phyloP scores from a whole-genome alignment of 805 yeast genomes.

The Wickerhamomyces bisporus region DNA sequence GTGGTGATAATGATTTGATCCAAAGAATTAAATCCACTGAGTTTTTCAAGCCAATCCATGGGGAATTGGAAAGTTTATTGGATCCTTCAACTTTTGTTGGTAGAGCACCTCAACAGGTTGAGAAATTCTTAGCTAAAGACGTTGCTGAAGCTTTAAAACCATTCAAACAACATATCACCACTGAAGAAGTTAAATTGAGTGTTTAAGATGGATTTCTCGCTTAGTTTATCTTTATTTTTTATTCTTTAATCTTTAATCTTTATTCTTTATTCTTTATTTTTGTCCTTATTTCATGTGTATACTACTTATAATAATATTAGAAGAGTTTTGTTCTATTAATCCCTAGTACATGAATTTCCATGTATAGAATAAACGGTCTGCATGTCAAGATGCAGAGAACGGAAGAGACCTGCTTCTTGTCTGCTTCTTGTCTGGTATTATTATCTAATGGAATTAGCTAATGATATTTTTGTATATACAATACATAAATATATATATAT shows the following conservation, averaged over 20 bases:
- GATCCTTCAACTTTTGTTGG: conserved; percentile 96
- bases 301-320: background rate
- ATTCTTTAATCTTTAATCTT: background rate
- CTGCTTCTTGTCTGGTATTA: too few relatives aligned
- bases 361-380: too few relatives aligned
- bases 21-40: conserved; percentile 74
- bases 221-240: background rate
- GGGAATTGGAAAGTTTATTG: conserved; percentile 70
- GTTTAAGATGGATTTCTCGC: conserved; percentile 41
- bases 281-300: background rate
- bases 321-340: background rate
- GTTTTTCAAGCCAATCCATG: conserved; percentile 88
- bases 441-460: too few relatives aligned
- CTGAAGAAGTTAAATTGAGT: conserved; percentile 69
- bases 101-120: conserved; percentile 97
- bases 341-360: too few relatives aligned
- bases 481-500: too few relatives aligned
- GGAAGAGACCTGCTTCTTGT: too few relatives aligned
- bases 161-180: conserved; percentile 51
- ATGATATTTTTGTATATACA: too few relatives aligned
- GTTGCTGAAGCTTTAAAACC: conserved; percentile 80
- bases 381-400: too few relatives aligned
- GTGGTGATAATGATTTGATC: conserved; percentile 96
- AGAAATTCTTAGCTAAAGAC: conserved; percentile 79
- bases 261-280: background rate